These are phyloP conservation scores for Clathrus columnatus DNA, from an alignment of 768 basidiomycete species.

Conservation along the genomic window DNA sequence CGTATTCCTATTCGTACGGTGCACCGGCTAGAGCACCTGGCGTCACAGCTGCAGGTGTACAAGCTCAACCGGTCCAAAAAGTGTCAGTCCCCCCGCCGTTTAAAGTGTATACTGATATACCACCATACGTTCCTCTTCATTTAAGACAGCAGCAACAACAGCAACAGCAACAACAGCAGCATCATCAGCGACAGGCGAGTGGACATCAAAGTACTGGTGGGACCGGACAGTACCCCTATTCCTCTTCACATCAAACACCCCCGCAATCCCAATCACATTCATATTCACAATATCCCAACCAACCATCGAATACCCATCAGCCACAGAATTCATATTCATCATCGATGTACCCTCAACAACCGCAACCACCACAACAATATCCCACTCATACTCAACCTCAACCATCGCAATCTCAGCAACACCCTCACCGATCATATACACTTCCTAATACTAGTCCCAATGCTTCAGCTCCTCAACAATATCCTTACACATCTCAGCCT, in stretches of 20 bases:
- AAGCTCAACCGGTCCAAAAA: not conserved
- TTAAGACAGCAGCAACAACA: not conserved
- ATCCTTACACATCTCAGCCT: not conserved
- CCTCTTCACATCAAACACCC: not conserved
- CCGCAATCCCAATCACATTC: not conserved
- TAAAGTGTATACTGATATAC: not conserved
- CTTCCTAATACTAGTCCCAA: not conserved
- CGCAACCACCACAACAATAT: not conserved
- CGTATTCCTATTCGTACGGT: not conserved
- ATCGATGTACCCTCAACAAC: conserved; percentile 2
- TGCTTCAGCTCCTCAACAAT: not conserved
- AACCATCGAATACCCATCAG: not conserved
- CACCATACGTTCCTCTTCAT: not conserved
- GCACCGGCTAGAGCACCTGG: not conserved
- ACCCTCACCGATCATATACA: not conserved
- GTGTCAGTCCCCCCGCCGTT: no score
- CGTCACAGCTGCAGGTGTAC: not conserved
- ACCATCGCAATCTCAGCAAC: not conserved
- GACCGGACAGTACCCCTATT: not conserved
- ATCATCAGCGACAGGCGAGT: no score
- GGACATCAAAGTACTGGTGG: no score
- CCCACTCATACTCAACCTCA: not conserved
- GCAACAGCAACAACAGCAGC: no score
- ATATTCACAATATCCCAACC: not conserved
- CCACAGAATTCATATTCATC: not conserved